Base-by-base conservation (phyloP, 306 rosid genomes). In the Vachellia pachyceras region DNA sequence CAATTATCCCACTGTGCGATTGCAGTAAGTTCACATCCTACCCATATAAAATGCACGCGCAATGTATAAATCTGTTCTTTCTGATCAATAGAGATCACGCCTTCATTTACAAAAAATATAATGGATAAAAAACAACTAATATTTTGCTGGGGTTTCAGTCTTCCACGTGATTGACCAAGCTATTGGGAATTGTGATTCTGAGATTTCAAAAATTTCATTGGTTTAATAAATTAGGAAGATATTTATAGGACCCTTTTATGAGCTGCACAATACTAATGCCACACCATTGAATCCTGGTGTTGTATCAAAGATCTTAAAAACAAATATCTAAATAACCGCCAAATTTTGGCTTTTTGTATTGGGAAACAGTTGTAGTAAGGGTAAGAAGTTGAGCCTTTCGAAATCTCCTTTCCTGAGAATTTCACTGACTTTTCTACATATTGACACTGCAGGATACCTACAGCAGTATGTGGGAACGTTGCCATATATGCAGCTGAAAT, bases 401-500 rank as follows among this genome's bases (percentile, higher is more conserved):
- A 36, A 57, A 42, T 80, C 70, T 40, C 36, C 69, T 69, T 61
- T 11, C 20, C 17, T 6, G 44, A 46, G 45, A 76, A 63, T 61
- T 37, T 69, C 54, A 69, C 84, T 84, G 39, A 78, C 25, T 58
- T 78, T 80, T 64, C 60, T n/a, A 10, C n/a, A 54, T 72, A 23
- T 64, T 66, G 80, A 20, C 71, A 33, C 82, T 74, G 6, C 98
- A 96, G 99, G 73, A 90, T 96, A 82, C 97, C 89, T 52, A 86
- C 94, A 25, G 90, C 93, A 25, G 86, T 86, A 67, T 78, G 54
- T 10, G 88, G 82, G 50, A 82, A 86, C 13, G 40, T 76, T 39
- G 88, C 97, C 5, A 67, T 83, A 60, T 93, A 92, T 20, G 91
- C 91, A 0, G 92, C 99, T 9, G 98, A 93, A 89, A 96, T 96